Conservation (phyloP, 495 filamentous ascomycete species). For the Neurospora africana region DNA sequence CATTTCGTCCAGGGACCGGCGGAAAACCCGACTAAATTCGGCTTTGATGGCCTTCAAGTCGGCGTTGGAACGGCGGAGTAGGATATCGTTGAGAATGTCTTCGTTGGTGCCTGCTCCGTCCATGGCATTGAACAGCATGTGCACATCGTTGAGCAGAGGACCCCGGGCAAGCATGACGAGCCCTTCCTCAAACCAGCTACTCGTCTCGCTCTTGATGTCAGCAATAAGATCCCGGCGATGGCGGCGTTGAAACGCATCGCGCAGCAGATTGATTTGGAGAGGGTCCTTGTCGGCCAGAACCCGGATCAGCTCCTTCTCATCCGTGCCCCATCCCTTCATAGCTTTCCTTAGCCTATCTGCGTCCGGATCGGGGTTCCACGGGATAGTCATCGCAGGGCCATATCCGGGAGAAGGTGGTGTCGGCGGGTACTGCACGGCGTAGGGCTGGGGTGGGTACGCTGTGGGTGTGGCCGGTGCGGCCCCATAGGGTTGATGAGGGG, state of each 20-base stretch:
- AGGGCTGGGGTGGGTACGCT: constrained; percentile 23
- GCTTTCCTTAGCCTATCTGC: constrained; percentile 63
- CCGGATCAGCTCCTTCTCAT: constrained; percentile 62
- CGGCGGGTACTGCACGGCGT: constrained; percentile 30
- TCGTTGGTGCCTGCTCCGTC: constrained; percentile 79
- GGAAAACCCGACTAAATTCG: constrained; percentile 57
- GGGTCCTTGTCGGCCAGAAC: constrained; percentile 59
- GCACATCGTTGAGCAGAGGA: constrained; percentile 60
- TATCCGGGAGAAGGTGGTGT: constrained; percentile 53
- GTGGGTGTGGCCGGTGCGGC: constrained; percentile 21
- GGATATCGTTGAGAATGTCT: constrained; percentile 69
- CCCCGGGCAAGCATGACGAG: constrained; percentile 66
- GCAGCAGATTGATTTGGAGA: constrained; percentile 58
- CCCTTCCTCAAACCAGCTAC: constrained; percentile 57
- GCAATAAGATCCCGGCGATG: constrained; percentile 56
- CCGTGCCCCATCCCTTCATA: constrained; percentile 88
- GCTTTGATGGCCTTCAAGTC: constrained; percentile 73
- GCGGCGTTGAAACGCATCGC: constrained; percentile 50
- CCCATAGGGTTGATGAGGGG: constrained; percentile 19
- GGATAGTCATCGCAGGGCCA: constrained; percentile 48
- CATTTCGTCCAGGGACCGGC: constrained; percentile 48
- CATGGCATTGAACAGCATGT: constrained; percentile 55
- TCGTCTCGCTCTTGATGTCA: constrained; percentile 67
- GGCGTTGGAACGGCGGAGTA: constrained; percentile 73
- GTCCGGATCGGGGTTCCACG: constrained; percentile 52